Conservation (phyloP, 371 early-diverging fungal species). For the Lichtheimia corymbifera region DNA sequence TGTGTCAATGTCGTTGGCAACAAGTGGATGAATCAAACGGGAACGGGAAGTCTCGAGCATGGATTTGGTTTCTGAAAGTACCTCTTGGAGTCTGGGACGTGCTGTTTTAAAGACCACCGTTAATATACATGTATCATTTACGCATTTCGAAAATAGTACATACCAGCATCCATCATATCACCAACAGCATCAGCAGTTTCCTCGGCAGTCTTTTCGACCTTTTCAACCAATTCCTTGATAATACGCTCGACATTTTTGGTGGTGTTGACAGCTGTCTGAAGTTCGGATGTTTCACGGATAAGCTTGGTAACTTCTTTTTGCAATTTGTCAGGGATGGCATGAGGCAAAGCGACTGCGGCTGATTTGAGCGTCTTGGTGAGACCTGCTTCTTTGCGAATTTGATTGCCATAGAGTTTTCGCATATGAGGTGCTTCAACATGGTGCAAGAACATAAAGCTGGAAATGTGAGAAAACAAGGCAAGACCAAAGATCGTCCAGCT, state of each 20-base stretch:
- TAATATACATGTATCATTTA: no score
- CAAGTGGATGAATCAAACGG: constrained; percentile 36
- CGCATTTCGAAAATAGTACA: no score
- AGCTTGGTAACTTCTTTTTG: constrained; percentile 38
- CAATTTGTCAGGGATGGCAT: constrained; percentile 31
- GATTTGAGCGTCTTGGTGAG: constrained; percentile 61
- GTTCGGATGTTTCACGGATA: constrained; percentile 40
- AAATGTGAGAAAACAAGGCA: constrained; percentile 80
- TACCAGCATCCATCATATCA: constrained; percentile 33
- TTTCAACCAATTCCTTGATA: constrained; percentile 61
- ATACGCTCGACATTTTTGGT: constrained; percentile 58
- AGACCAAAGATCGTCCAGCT: constrained; percentile 78
- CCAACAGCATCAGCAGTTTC: constrained; percentile 57
- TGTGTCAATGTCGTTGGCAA: constrained; percentile 50
- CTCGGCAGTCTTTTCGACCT: constrained; percentile 61
- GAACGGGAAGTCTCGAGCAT: constrained; percentile 53
- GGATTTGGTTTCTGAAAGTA: constrained; percentile 57
- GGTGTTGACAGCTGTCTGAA: constrained; percentile 35
- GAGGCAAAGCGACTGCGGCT: constrained; percentile 36
- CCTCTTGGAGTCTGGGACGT: constrained; percentile 58
- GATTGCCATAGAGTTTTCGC: constrained; percentile 80
- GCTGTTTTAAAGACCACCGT: constrained; percentile 12
- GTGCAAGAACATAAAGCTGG: constrained; percentile 76
- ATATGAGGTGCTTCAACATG: constrained; percentile 90
- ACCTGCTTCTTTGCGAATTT: constrained; percentile 79